These are phyloP conservation scores for Nymphaea thermarum DNA, from an alignment of 164 flowering plant species.

Conservation along the genomic window DNA sequence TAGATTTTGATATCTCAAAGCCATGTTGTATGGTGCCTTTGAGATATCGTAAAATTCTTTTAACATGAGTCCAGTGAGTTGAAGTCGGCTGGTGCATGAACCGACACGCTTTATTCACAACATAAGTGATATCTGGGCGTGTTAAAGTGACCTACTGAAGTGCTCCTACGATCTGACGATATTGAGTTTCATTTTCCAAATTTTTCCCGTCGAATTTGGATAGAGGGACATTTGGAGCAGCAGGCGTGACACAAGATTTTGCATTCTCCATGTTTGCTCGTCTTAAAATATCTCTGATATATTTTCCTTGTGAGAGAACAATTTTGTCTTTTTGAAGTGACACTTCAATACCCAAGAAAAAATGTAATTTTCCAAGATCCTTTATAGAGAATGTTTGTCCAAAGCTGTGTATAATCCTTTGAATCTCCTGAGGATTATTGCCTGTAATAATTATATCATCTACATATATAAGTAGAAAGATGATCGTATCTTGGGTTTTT, in stretches of 20 bases:
- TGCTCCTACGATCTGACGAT: not conserved
- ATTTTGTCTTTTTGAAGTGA: not conserved
- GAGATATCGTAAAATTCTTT: no score
- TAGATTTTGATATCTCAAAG: no score
- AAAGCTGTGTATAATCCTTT: no score
- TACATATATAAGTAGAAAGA: not conserved
- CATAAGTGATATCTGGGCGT: not conserved
- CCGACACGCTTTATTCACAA: no score
- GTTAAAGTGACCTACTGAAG: not conserved
- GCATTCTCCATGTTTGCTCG: not conserved
- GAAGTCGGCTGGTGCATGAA: no score
- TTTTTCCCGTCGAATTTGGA: not conserved
- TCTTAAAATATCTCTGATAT: no score
- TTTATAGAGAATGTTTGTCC: not conserved
- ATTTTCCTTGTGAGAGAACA: not conserved
- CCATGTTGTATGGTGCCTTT: no score
- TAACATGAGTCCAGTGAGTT: no score
- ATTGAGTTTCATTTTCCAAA: not conserved
- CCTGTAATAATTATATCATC: not conserved
- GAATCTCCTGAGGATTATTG: no score
- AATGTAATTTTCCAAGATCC: not conserved
- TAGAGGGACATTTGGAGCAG: no score
- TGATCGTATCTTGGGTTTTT: not conserved
- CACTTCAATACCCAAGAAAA: slow-evolving; percentile 1
- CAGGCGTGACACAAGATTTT: not conserved